Conservation (phyloP, 2,329 filamentous ascomycete genomes). For the Penicillium sclerotigenum region DNA sequence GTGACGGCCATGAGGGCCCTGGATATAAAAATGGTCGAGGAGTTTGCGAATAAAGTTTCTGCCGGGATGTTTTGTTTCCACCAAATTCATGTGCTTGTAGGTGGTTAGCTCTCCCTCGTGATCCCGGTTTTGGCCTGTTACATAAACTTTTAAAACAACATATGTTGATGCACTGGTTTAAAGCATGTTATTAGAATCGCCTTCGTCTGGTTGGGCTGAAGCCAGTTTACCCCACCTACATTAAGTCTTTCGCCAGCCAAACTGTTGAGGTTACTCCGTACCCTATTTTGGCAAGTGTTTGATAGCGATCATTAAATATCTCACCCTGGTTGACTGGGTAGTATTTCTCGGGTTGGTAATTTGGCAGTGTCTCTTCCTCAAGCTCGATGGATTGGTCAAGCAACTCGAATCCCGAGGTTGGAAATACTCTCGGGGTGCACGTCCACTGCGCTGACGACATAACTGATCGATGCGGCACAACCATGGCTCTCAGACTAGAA, state of each 20-base stretch:
- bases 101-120: neutral
- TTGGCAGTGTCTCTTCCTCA: too few relatives aligned
- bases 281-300: neutral
- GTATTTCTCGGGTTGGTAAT: too few relatives aligned
- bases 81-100: neutral
- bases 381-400: too few relatives aligned
- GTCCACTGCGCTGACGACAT: too few relatives aligned
- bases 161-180: neutral
- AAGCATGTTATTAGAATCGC: neutral
- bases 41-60: neutral
- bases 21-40: too few relatives aligned
- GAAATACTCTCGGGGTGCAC: too few relatives aligned
- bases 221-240: neutral
- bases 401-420: too few relatives aligned
- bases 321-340: neutral
- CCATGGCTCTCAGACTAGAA: neutral
- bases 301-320: neutral
- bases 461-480: too few relatives aligned
- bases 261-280: neutral
- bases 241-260: neutral
- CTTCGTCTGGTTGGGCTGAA: neutral
- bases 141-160: neutral
- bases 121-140: neutral
- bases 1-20: too few relatives aligned
- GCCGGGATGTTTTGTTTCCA: neutral